These are phyloP conservation scores for Monosiga brevicollis DNA, from an alignment of 78 protist species.

Conservation along the genomic window DNA sequence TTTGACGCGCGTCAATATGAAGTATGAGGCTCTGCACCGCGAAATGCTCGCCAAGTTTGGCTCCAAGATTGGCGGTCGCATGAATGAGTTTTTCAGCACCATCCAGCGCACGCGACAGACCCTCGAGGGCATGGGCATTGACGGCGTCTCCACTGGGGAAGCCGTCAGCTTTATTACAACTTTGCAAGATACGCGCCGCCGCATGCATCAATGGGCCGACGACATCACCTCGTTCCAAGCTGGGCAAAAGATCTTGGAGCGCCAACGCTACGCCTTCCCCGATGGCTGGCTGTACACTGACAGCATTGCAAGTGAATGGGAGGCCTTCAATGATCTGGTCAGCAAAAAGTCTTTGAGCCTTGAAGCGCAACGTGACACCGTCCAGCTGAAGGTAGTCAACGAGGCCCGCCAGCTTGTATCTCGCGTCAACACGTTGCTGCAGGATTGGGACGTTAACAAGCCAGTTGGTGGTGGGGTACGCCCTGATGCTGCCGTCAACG, in stretches of 20 bases:
- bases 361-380: background rate
- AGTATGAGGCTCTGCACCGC: conserved; percentile 80
- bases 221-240: conserved; percentile 12
- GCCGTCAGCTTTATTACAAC: conserved; percentile 66
- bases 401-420: conserved; percentile 21
- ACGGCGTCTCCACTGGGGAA: conserved; percentile 63
- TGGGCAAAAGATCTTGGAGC: conserved; percentile 56
- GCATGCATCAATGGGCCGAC: conserved; percentile 31
- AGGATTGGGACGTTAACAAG: conserved; percentile 35
- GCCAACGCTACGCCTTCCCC: conserved; percentile 74
- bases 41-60: conserved; percentile 65
- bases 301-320: conserved; percentile 67
- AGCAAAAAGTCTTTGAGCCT: conserved; percentile 12
- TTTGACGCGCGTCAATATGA: conserved; percentile 68
- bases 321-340: conserved; percentile 50
- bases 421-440: background rate
- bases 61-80: conserved; percentile 22
- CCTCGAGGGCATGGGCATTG: conserved; percentile 60
- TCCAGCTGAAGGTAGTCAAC: conserved; percentile 25
- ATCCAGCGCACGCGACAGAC: conserved; percentile 33
- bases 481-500: conserved; percentile 34
- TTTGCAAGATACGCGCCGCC: conserved; percentile 44
- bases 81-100: conserved; percentile 21
- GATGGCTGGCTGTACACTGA: conserved; percentile 72
- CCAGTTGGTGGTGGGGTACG: conserved; percentile 58